These are phyloP conservation scores for Geotrichum candidum DNA, from an alignment of 1,139 yeast genomes.

Conservation along the genomic window DNA sequence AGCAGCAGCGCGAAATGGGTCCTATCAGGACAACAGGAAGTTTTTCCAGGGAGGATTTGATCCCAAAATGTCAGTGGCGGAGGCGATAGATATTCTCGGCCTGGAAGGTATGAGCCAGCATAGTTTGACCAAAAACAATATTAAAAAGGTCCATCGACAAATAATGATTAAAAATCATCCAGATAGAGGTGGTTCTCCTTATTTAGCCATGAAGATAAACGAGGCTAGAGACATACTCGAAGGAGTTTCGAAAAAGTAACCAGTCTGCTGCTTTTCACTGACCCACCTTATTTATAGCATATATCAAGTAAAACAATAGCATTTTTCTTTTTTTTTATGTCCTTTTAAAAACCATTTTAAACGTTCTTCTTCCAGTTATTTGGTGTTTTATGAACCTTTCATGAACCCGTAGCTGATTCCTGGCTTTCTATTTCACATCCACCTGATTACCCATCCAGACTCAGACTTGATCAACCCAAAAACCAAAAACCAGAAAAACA, in stretches of 20 bases:
- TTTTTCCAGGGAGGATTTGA: slow-evolving; percentile 35
- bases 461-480: background rate
- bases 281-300: background rate
- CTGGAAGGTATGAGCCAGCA: slow-evolving; percentile 22
- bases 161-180: slow-evolving; percentile 72
- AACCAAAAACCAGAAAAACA: background rate
- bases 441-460: too few species aligned
- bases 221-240: slow-evolving; percentile 67
- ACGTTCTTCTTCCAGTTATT: background rate
- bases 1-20: slow-evolving; percentile 15
- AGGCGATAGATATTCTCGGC: slow-evolving; percentile 35
- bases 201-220: slow-evolving; percentile 65
- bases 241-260: slow-evolving; percentile 15
- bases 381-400: background rate
- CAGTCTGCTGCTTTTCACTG: background rate
- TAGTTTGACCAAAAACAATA: slow-evolving; percentile 30
- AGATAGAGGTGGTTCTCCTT: slow-evolving; percentile 68
- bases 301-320: background rate
- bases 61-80: slow-evolving; percentile 32
- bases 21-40: slow-evolving; percentile 14
- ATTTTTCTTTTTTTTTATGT: background rate
- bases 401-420: too few species aligned
- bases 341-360: too few species aligned
- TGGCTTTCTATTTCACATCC: too few species aligned
- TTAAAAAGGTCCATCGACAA: slow-evolving; percentile 53